phyloP scores from a whole-genome alignment of 768 basidiomycete species.

The Naganishia randhawae region DNA sequence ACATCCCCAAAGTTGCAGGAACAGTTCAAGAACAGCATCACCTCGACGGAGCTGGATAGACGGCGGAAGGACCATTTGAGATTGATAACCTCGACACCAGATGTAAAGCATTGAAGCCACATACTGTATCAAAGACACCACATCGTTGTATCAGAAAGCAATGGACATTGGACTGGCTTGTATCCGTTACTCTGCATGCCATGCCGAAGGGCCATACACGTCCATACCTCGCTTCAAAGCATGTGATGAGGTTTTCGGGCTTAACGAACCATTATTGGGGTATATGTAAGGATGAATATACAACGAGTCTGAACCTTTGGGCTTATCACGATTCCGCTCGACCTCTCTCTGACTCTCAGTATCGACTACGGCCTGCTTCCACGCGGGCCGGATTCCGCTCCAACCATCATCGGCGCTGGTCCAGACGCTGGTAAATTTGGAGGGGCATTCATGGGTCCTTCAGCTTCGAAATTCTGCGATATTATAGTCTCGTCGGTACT shows the following conservation, averaged over 20 bases:
- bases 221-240: too few species aligned
- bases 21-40: slow-evolving; percentile 13
- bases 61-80: slow-evolving; percentile 3
- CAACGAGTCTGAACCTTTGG: not conserved
- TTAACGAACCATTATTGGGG: too few species aligned
- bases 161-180: too few species aligned
- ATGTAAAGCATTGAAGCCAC: too few species aligned
- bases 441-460: not conserved
- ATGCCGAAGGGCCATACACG: too few species aligned
- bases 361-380: not conserved
- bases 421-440: not conserved
- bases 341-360: not conserved
- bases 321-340: too few species aligned
- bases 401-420: not conserved
- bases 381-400: not conserved
- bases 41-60: slow-evolving; percentile 2
- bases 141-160: not conserved
- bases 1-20: not conserved
- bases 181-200: too few species aligned
- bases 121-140: too few species aligned
- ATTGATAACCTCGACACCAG: not conserved
- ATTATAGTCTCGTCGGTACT: not conserved
- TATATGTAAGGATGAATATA: not conserved
- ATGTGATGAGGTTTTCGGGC: too few species aligned
- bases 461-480: not conserved